Percentiles rank a stretch among this genome's conserved stretches.
These are phyloP conservation scores for Mycena vitilis DNA, from an alignment of 768 basidiomycete species.

Conservation along the genomic window DNA sequence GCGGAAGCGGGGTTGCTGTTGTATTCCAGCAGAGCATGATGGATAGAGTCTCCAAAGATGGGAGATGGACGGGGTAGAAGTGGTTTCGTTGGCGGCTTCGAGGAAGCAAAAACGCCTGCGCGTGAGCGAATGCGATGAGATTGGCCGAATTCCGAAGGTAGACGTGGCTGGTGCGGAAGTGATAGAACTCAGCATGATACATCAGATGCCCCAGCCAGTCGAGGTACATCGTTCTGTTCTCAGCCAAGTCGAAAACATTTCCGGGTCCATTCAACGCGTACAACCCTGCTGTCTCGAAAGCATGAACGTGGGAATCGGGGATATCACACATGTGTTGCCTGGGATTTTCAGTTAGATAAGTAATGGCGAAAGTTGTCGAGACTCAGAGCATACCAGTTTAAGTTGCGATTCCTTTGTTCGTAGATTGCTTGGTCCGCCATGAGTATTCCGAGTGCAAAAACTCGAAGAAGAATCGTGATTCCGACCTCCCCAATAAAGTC, in stretches of 20 bases:
- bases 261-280: constrained; percentile 17
- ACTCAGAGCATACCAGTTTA: constrained; percentile 14
- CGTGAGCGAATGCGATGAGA: constrained; percentile 19
- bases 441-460: constrained; percentile 22
- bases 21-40: constrained; percentile 19
- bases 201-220: constrained; percentile 27
- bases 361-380: no score
- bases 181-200: constrained; percentile 19
- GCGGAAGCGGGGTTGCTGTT: constrained; percentile 7
- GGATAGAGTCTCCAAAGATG: constrained; percentile 7
- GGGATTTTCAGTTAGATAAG: not conserved
- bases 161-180: constrained; percentile 7
- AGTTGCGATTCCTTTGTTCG: constrained; percentile 22
- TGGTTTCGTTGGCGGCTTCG: not conserved
- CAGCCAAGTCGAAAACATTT: constrained; percentile 27
- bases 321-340: constrained; percentile 29
- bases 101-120: constrained; percentile 21
- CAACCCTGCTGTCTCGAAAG: constrained; percentile 14
- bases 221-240: constrained; percentile 18
- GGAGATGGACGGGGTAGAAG: constrained; percentile 17
- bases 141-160: constrained; percentile 27
- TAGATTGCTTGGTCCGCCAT: constrained; percentile 23
- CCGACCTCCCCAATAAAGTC: constrained; percentile 21
- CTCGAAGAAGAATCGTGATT: constrained; percentile 10
- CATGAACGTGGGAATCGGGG: constrained; percentile 17